Evolutionary conservation across 768 basidiomycete genomes (phyloP).

Genomic region (Mycena albidolilacea): DNA sequence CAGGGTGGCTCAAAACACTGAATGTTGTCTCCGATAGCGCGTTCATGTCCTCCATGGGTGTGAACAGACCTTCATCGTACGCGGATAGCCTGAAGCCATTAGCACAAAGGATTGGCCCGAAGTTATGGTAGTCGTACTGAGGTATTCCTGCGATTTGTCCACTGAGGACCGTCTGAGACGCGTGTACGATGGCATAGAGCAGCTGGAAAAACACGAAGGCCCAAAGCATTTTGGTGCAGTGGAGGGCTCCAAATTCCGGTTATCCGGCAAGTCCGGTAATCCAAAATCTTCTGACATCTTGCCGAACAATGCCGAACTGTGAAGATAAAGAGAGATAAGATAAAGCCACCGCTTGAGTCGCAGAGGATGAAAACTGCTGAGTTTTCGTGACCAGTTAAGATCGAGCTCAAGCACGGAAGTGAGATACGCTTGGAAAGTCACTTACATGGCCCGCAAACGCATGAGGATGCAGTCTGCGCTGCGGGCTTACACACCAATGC

Average conservation of each 20-base stretch:
- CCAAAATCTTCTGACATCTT: too few species aligned
- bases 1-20: slow-evolving; percentile 57
- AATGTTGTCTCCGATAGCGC: slow-evolving; percentile 49
- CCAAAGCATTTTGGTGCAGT: slow-evolving; percentile 15
- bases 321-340: neutral
- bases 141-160: neutral
- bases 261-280: neutral
- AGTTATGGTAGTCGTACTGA: neutral
- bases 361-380: too few species aligned
- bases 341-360: too few species aligned
- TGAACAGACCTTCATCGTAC: slow-evolving; percentile 40
- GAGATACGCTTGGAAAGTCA: too few species aligned
- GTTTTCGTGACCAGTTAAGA: too few species aligned
- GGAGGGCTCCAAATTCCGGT: neutral
- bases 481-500: too few species aligned
- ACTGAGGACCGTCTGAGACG: slow-evolving; percentile 17
- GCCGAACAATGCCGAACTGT: neutral
- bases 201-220: slow-evolving; percentile 6
- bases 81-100: slow-evolving; percentile 3
- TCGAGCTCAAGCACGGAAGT: too few species aligned
- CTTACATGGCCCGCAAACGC: too few species aligned
- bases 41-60: slow-evolving; percentile 38
- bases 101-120: neutral
- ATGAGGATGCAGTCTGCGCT: too few species aligned
- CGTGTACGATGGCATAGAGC: neutral